These are phyloP conservation scores for Zarea fungicola DNA, from an alignment of 2,329 filamentous ascomycete genomes.

Conservation along the genomic window DNA sequence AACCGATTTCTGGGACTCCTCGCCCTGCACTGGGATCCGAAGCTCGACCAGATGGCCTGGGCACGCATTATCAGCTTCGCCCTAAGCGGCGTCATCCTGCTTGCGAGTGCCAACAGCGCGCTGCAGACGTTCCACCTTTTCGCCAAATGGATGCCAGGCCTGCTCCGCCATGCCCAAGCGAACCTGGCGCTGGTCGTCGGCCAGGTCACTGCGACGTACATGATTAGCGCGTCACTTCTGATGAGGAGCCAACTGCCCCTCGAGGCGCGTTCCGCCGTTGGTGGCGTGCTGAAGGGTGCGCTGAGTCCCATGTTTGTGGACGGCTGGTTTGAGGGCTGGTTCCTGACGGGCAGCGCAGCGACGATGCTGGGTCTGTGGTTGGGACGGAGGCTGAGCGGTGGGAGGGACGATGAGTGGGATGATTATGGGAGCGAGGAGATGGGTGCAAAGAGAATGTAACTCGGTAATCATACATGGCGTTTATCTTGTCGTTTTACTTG, in stretches of 20 bases:
- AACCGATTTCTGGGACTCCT: conserved; percentile 76
- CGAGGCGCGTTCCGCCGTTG: conserved; percentile 72
- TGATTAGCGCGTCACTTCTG: conserved; percentile 73
- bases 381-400: conserved; percentile 53
- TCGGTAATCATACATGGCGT: not conserved
- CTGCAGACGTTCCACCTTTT: conserved; percentile 83
- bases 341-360: conserved; percentile 60
- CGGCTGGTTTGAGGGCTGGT: conserved; percentile 85
- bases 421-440: conserved; percentile 61
- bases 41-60: conserved; percentile 77
- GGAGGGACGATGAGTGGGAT: conserved; percentile 52
- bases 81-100: conserved; percentile 75
- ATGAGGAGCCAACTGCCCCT: conserved; percentile 72
- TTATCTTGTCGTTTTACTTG: conserved; percentile 16
- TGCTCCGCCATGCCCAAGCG: conserved; percentile 69
- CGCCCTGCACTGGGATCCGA: conserved; percentile 77
- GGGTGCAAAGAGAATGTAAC: conserved; percentile 59
- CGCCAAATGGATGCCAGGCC: conserved; percentile 63
- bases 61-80: conserved; percentile 80
- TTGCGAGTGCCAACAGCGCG: conserved; percentile 74
- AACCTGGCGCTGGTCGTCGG: conserved; percentile 75
- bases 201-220: conserved; percentile 79
- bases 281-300: conserved; percentile 70
- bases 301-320: conserved; percentile 58
- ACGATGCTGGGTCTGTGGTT: conserved; percentile 71